phyloP scores from a whole-genome alignment of 139 green algal genomes.

The Gonium pectorale region DNA sequence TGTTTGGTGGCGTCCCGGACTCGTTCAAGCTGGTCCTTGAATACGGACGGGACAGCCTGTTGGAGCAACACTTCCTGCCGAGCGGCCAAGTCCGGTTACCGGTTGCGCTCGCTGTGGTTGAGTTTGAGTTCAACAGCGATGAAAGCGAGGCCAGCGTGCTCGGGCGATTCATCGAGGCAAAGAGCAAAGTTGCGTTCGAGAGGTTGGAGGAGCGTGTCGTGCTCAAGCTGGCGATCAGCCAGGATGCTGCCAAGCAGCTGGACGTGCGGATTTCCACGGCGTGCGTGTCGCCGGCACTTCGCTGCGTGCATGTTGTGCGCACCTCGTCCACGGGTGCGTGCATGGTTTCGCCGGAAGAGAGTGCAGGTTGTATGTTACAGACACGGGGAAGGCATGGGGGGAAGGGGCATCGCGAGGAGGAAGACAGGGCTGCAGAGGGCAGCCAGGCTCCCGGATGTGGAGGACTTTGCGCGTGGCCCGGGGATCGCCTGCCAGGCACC shows the following conservation, averaged over 20 bases:
- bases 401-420: too few species aligned
- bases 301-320: conserved; percentile 58
- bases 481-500: too few species aligned
- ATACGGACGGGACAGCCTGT: conserved; percentile 39
- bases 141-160: conserved; percentile 52
- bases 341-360: too few species aligned
- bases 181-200: conserved; percentile 44
- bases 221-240: conserved; percentile 3
- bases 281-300: conserved; percentile 50
- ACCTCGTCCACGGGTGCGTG: conserved; percentile 25
- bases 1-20: conserved; percentile 52
- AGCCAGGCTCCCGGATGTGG: too few species aligned
- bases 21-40: conserved; percentile 60
- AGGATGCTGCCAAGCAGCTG: background rate
- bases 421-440: too few species aligned
- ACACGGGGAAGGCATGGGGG: too few species aligned
- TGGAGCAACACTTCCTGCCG: background rate
- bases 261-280: conserved; percentile 2
- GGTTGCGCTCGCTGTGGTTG: conserved; percentile 40
- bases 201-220: conserved; percentile 46
- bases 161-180: conserved; percentile 56
- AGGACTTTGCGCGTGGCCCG: too few species aligned
- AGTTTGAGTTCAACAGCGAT: conserved; percentile 52
- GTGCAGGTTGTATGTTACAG: too few species aligned
- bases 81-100: conserved; percentile 33